Percentiles rank a stretch among this genome's conserved stretches.
These are phyloP conservation scores for Termitomyces sp. DNA, from an alignment of 768 basidiomycete genomes.

Conservation along the genomic window DNA sequence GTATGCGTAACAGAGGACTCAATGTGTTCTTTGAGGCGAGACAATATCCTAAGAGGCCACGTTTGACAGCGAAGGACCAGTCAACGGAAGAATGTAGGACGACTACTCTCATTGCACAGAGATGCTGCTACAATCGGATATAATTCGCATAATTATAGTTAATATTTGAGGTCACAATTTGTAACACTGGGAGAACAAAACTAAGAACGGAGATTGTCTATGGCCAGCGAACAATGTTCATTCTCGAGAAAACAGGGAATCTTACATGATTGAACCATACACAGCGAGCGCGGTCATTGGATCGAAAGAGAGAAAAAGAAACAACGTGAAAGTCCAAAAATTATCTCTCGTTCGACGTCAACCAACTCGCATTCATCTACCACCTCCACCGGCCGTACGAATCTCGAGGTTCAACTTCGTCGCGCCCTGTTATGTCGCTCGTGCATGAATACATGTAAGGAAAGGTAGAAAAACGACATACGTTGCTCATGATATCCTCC, in stretches of 20 bases:
- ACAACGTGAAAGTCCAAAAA: background rate
- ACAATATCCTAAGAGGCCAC: background rate
- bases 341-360: background rate
- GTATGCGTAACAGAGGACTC: too few species aligned
- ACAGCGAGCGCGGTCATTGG: background rate
- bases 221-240: background rate
- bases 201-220: background rate
- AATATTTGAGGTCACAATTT: background rate
- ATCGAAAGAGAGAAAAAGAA: background rate
- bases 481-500: conserved; percentile 12
- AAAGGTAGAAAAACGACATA: background rate
- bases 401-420: background rate
- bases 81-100: too few species aligned
- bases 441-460: background rate
- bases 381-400: background rate
- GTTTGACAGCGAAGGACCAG: background rate
- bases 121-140: too few species aligned
- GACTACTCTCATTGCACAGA: too few species aligned
- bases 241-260: background rate
- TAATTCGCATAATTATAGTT: too few species aligned
- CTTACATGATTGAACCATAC: background rate
- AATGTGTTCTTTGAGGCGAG: background rate
- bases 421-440: background rate
- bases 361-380: background rate
- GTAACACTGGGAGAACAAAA: background rate